Evolutionary conservation across 2,329 filamentous ascomycete species (phyloP), one percentile per base, ranked within the genome.

Genomic region (Podosphaera xanthii): DNA sequence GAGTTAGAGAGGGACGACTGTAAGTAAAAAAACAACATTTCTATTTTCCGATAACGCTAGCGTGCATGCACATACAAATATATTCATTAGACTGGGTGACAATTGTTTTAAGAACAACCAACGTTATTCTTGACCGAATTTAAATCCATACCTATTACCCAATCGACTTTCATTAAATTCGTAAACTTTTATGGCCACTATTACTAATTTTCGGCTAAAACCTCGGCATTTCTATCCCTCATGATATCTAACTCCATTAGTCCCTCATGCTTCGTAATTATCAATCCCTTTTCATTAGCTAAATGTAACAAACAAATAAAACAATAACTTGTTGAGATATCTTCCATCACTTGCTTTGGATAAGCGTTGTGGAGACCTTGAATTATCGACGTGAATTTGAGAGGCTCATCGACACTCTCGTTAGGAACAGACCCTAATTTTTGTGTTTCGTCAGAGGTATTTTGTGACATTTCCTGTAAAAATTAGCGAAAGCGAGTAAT

Each of bases 311-410:
- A 70, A 66, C 82, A 86, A 63, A 98, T 98, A 72, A 97, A 98
- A 70, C 92, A 94, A 72, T 74, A 84, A 63, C 80, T 94, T 0
- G 92, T 98, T 42, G 89, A 95, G 67, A 98, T 97, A 71, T 98
- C 92, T 61, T 85, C 82, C 81, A 98, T 87, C 61, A 82, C 81
- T 64, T 86, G 78, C 70, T 87, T 86, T 9, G 89, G 84, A 68
- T 98, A 98, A 6, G 95, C 88, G 3, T 77, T 72, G 69, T 94
- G 86, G 54, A 98, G 74, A 62, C 83, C 83, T 69, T 94, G 94
- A 82, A 98, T 94, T 61, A 98, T 83, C 30, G 84, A 76, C 0
- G 90, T 97, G 72, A 98, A 98, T 66, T 85, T 89, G 64, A 96
- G 77, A 2, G 72, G 73, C 8, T 71, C 76, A 70, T 62, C 73